Evolutionary conservation across 768 basidiomycete species (phyloP), one percentile per base, ranked within the genome.

Genomic region (Mycena capillaripes): DNA sequence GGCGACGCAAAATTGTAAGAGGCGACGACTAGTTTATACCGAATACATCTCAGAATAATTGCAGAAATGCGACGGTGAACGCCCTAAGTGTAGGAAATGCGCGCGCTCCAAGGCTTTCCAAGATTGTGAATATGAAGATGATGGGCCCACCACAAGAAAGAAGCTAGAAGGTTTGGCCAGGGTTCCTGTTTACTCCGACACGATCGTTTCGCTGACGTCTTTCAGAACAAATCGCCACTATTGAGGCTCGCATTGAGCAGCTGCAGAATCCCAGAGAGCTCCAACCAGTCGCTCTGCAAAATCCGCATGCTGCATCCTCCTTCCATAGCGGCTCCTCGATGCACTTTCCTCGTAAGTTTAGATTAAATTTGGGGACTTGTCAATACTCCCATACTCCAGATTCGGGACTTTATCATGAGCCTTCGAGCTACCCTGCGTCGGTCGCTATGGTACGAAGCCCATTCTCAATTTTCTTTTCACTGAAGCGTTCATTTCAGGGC

Each of bases 171-270:
- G 71, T 69, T 52, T 23, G 44, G 2, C 25, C n/a, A n/a, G n/a
- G n/a, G n/a, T n/a, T n/a, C 8, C 12, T 9, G 10, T 16, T 25
- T 50, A 16, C 21, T 21, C 30, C n/a, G n/a, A n/a, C n/a, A n/a
- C n/a, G n/a, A 21, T 42, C 42, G 17, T 23, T 12, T 17, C 6
- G 6, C 21, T 27, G 3, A 12, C 16, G 4, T 21, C 9, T 40
- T 14, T 6, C 40, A 70, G 83, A 85, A n/a, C 79, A 87, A 9
- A 76, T 88, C 10, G 73, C 79, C 0, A 78, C 81, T 14, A 75
- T 88, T 21, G 81, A 81, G 71, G 78, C 79, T 23, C 82, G 86
- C 30, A 78, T 88, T 1, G 75, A 77, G 38, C 81, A 84, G 29
- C 42, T 84, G 11, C 81, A 84, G 66, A 66, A 84, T 56, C 82